phyloP scores from a whole-genome alignment of 108 stramenopile genomes.

The Nitzschia inconspicua region DNA sequence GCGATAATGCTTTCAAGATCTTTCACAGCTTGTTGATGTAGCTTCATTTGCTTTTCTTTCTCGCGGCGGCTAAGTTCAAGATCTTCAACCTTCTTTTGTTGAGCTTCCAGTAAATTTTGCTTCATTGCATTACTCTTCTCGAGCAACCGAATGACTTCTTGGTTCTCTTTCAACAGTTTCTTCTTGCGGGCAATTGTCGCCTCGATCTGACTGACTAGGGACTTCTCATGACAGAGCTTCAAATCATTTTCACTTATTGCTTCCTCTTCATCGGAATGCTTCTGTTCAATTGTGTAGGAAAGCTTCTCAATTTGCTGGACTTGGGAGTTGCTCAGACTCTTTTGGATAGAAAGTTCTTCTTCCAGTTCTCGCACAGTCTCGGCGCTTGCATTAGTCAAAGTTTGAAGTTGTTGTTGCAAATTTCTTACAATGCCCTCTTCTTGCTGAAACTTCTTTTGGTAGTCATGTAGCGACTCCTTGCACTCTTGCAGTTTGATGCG shows the following conservation, averaged over 20 bases:
- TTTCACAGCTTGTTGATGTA: slow-evolving; percentile 15
- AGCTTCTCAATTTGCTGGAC: not conserved
- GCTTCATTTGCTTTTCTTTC: slow-evolving; percentile 6
- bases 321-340: slow-evolving; percentile 5
- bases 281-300: not conserved
- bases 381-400: not conserved
- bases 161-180: slow-evolving; percentile 12
- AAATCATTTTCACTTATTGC: not conserved
- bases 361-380: slow-evolving; percentile 5
- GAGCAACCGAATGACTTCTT: slow-evolving; percentile 5
- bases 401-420: not conserved
- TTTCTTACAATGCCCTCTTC: slow-evolving; percentile 4
- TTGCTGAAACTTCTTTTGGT: not conserved
- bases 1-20: slow-evolving; percentile 12
- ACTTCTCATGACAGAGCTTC: slow-evolving; percentile 3
- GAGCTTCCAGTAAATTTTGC: slow-evolving; percentile 11
- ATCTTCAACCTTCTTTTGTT: slow-evolving; percentile 19
- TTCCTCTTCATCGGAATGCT: not conserved
- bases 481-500: not conserved
- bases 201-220: not conserved
- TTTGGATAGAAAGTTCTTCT: slow-evolving; percentile 7
- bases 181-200: slow-evolving; percentile 1
- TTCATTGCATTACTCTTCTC: slow-evolving; percentile 21
- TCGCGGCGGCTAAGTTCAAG: slow-evolving; percentile 6
- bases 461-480: not conserved